A percentile compares a stretch with the other conserved stretches of the same genome.
Evolutionary conservation across 306 rosid genomes (phyloP).

Genomic region (Potentilla sterilis): DNA sequence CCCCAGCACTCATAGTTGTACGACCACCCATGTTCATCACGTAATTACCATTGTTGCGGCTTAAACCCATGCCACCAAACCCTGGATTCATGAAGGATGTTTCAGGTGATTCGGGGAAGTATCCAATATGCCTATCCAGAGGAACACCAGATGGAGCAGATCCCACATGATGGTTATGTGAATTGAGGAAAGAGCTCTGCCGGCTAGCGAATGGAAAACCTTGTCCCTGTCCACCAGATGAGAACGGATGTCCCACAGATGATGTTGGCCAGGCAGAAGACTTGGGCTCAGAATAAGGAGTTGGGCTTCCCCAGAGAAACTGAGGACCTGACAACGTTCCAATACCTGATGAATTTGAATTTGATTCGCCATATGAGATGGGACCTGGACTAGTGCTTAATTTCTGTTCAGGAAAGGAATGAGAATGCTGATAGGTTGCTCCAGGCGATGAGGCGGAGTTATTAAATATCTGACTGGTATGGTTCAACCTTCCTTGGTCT

Average conservation of each 20-base stretch:
- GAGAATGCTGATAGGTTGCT: constrained; percentile 56
- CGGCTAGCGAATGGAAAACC: constrained; percentile 53
- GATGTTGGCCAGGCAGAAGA: constrained; percentile 72
- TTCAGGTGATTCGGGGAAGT: constrained; percentile 80
- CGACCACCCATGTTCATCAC: constrained; percentile 57
- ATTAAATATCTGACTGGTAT: constrained; percentile 44
- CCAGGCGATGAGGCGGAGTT: constrained; percentile 51
- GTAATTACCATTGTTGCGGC: constrained; percentile 59
- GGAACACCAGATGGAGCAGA: constrained; percentile 93
- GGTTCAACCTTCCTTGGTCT: constrained; percentile 68
- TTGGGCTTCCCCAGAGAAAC: constrained; percentile 95
- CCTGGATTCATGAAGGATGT: constrained; percentile 55
- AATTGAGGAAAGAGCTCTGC: constrained; percentile 56
- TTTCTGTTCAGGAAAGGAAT: constrained; percentile 66
- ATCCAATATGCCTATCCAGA: constrained; percentile 69
- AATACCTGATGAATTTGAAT: constrained; percentile 56
- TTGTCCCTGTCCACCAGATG: constrained; percentile 71
- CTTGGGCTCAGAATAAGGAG: constrained; percentile 58
- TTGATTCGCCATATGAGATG: constrained; percentile 54
- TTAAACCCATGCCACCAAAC: constrained; percentile 55
- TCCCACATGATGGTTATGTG: constrained; percentile 70
- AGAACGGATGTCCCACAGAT: constrained; percentile 57
- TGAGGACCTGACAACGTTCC: constrained; percentile 89
- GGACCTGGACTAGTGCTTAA: constrained; percentile 63
- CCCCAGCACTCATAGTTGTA: constrained; percentile 49